Conservation (phyloP, 2,329 filamentous ascomycete genomes). For the Raffaelea albimanens region DNA sequence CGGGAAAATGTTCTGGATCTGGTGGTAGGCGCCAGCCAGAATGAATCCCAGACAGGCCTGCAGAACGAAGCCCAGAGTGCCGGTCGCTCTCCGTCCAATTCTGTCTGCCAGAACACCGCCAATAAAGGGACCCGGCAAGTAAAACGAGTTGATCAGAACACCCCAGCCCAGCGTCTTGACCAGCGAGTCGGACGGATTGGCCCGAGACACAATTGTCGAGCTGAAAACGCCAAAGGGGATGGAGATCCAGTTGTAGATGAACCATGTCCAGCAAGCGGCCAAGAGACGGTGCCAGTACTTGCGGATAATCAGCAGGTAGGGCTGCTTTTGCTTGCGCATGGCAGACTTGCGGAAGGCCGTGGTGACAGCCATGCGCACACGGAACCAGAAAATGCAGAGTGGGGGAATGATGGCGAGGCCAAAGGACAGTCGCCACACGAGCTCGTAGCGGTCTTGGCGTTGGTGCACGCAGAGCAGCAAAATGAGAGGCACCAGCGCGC, state of each 20-base stretch:
- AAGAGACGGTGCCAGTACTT: constrained; percentile 39
- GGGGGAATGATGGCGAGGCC: constrained; percentile 41
- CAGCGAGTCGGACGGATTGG: constrained; percentile 29
- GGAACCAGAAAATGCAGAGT: constrained; percentile 41
- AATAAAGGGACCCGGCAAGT: constrained; percentile 35
- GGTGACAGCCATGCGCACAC: constrained; percentile 39
- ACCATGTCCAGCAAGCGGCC: constrained; percentile 39
- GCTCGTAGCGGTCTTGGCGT: constrained; percentile 5
- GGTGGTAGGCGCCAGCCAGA: constrained; percentile 33
- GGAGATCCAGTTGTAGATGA: constrained; percentile 35
- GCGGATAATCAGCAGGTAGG: constrained; percentile 36
- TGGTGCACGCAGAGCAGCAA: constrained; percentile 2
- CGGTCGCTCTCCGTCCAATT: constrained; percentile 39
- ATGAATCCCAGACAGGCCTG: constrained; percentile 38
- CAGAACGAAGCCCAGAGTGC: constrained; percentile 37
- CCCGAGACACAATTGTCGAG: constrained; percentile 37
- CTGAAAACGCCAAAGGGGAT: constrained; percentile 43
- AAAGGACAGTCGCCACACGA: constrained; percentile 42
- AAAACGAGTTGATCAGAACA: constrained; percentile 39
- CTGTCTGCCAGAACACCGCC: constrained; percentile 38
- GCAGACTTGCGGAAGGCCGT: constrained; percentile 34
- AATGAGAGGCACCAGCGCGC: constrained; percentile 24
- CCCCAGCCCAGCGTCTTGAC: constrained; percentile 34
- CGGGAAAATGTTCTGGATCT: constrained; percentile 35
- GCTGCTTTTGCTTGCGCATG: constrained; percentile 27